Evolutionary conservation across 1,284 basidiomycete genomes (phyloP), one percentile per base, ranked within the genome.

Genomic region (Moesziomyces sp.): DNA sequence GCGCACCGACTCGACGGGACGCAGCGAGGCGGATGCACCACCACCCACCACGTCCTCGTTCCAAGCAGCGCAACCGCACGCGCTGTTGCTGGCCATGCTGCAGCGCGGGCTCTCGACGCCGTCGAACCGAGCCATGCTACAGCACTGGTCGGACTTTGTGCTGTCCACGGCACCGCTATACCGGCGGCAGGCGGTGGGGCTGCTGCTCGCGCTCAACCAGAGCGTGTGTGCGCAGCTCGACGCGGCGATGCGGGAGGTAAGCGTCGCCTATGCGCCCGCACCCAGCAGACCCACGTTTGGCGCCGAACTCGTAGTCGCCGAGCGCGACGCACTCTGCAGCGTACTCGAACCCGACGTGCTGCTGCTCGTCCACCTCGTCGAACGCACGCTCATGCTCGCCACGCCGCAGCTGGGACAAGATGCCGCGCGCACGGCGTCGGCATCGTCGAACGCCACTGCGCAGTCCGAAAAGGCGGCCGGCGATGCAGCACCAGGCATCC

Each of bases 111-210:
- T 98, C 45, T 87, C 90, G 5, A 84, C 87, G 5, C 86, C 87
- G 6, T 86, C 88, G 23, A 96, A 95, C 84, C 89, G 90, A 21
- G 88, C 92, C 1, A 88, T 95, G 23, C 85, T 97, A 14, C 93
- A 96, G 80, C 93, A 97, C 81, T 99, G 96, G 96, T 88, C 97
- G 23, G 96, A 98, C 84, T 98, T 99, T 82, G 88, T 97, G 59
- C 88, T 97, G 55, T 93, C 93, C 90, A 92, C 93, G 0, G 86
- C 95, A 9, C 90, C 93, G 0, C 90, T 92, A 74, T 92, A 93
- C 78, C 91, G 92, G 64, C 89, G 90, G 46, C 86, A 88, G 23
- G 86, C 93, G 8, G 88, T 89, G 45, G 85, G 87, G 16, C 87
- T 91, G 43, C 86, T 97, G n/a, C 86, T 89, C 16, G 91, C 93